A percentile compares a stretch with the other conserved stretches of the same genome.
Evolutionary conservation across 2,329 filamentous ascomycete genomes (phyloP).

Genomic region (Nemania serpens): DNA sequence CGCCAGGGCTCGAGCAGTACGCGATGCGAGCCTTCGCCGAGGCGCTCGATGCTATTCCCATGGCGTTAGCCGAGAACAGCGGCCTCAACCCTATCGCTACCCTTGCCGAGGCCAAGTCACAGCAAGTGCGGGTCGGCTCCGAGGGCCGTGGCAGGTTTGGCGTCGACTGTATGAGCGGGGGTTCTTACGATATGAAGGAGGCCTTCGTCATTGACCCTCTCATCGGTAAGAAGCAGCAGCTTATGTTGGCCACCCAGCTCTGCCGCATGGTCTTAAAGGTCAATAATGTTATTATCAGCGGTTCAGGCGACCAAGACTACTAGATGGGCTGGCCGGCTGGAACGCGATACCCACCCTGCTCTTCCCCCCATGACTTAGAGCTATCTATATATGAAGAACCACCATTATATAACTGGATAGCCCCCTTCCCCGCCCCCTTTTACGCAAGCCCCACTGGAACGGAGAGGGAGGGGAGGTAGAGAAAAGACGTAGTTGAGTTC

Average conservation of each 20-base stretch:
- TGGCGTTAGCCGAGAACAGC: constrained; percentile 97
- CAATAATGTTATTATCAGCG: constrained; percentile 94
- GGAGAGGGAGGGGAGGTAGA: background rate
- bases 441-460: too few species aligned
- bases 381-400: background rate
- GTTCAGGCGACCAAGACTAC: constrained; percentile 85
- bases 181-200: constrained; percentile 96
- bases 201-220: constrained; percentile 98
- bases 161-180: constrained; percentile 96
- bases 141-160: constrained; percentile 68
- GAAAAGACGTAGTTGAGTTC: background rate
- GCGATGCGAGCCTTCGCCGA: constrained; percentile 98
- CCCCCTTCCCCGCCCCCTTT: too few species aligned
- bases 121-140: constrained; percentile 78
- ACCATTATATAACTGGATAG: background rate
- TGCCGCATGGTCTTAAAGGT: constrained; percentile 98
- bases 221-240: constrained; percentile 97
- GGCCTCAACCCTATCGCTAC: constrained; percentile 96
- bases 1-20: constrained; percentile 96
- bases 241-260: constrained; percentile 93
- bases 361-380: background rate
- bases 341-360: too few species aligned
- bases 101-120: constrained; percentile 90
- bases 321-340: constrained; percentile 49
- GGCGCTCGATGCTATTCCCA: constrained; percentile 88